These are phyloP conservation scores for Fomes fomentarius DNA, from an alignment of 1,284 basidiomycete species.

Conservation along the genomic window DNA sequence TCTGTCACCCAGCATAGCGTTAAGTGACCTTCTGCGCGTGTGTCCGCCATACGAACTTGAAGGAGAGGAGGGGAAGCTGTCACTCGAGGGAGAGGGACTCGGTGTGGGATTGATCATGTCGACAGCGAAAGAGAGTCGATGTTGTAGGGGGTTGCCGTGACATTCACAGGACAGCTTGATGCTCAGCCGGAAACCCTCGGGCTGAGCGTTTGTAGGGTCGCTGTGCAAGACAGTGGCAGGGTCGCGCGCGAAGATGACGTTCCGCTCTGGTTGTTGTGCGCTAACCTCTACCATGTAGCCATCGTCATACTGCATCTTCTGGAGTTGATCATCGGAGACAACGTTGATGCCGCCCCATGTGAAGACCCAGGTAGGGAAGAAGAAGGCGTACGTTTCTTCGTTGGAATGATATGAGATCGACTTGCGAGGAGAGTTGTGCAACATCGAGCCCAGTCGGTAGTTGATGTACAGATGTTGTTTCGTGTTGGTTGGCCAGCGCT, in stretches of 20 bases:
- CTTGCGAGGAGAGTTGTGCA: background rate
- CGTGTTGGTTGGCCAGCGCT: background rate
- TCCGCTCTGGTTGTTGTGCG: background rate
- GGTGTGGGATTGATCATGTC: slow-evolving; percentile 1
- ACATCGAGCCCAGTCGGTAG: background rate
- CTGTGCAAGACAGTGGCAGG: background rate
- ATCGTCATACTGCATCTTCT: background rate
- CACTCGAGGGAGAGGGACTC: background rate
- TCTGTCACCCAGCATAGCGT: background rate
- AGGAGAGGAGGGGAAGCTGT: background rate
- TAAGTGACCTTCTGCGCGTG: background rate
- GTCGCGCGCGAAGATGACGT: slow-evolving; percentile 4
- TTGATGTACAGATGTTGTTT: background rate
- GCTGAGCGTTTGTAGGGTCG: background rate
- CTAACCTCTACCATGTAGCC: slow-evolving; percentile 3
- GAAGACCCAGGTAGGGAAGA: slow-evolving; percentile 5
- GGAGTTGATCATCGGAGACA: background rate
- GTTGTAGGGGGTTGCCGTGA: background rate
- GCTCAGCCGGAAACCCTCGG: slow-evolving; percentile 3
- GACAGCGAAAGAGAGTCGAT: background rate
- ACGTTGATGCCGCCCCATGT: background rate
- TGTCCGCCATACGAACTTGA: background rate
- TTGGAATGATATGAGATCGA: background rate
- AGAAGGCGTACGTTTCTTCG: background rate
- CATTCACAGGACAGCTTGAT: background rate